Evolutionary conservation across 371 early-diverging fungal species (phyloP).

Genomic region (Actinomortierella wolfii): DNA sequence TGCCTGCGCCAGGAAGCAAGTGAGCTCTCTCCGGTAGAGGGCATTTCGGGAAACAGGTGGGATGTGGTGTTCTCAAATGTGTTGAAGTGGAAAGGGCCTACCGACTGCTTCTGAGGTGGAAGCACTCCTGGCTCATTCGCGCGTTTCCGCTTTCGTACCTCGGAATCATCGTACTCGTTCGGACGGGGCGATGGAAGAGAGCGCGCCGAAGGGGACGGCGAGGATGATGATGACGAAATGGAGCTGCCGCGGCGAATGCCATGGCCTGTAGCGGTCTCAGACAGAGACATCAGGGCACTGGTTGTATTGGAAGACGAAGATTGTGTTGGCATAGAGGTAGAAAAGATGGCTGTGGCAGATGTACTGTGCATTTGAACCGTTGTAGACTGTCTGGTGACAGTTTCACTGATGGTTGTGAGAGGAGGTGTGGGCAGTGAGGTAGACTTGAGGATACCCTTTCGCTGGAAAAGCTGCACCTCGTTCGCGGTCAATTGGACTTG

Average conservation of each 20-base stretch:
- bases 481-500: slow-evolving; percentile 11
- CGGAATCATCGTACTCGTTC: no score
- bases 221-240: no score
- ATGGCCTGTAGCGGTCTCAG: no score
- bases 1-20: no score
- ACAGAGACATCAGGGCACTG: background rate
- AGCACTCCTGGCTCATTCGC: background rate
- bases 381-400: background rate
- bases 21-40: background rate
- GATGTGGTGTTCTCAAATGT: slow-evolving; percentile 37
- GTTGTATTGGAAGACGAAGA: slow-evolving; percentile 1
- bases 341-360: background rate
- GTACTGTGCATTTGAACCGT: background rate
- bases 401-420: background rate
- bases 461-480: slow-evolving; percentile 20
- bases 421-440: no score
- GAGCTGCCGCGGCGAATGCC: no score
- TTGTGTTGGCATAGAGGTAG: no score
- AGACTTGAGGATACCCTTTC: slow-evolving; percentile 16
- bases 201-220: no score
- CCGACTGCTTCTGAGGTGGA: slow-evolving; percentile 13
- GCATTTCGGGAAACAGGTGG: slow-evolving; percentile 12
- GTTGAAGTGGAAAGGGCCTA: slow-evolving; percentile 21
- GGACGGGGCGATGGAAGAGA: no score
- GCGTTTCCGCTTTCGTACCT: no score